Evolutionary conservation across 2,329 filamentous ascomycete species (phyloP), one percentile per base, ranked within the genome.

Genomic region (Stylonectria norvegica): DNA sequence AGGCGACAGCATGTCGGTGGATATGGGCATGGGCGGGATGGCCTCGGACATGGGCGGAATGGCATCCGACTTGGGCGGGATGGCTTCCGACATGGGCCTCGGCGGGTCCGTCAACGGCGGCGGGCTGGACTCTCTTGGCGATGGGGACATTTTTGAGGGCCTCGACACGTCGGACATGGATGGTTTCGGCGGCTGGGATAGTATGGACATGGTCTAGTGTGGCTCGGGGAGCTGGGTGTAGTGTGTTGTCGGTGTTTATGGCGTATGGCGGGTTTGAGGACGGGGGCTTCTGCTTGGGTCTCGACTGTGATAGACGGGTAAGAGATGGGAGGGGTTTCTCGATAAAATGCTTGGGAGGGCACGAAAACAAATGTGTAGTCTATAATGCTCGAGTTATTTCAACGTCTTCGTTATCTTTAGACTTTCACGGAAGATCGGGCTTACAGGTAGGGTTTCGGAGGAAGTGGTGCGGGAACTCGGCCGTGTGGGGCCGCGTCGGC

Each of bases 171-270:
- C 48, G 16, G 55, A 59, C 9, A 65, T 75, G 47, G 73, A 75
- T 34, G 66, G 71, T 41, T 75, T 75, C 53, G 59, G 62, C 20
- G 62, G 57, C 36, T 63, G 63, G 58, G 63, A 66, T 30, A 53
- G 49, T 14, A 68, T 68, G 64, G 62, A 66, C 14, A 37, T 63
- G 41, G 41, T 38, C 20, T 49, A 33, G 35, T 7, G 7, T 7
- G 15, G 4, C 4, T 17, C 14, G 4, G 5, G 12, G 31, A 18
- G 20, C 18, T 14, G 6, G 35, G 36, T 31, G 40, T 38, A 23
- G 22, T 12, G 22, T 25, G 38, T 39, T 34, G 40, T 27, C 12
- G 31, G 36, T 23, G 17, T 34, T 22, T 15, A 30, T 14, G 40
- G 36, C 36, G 40, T 27, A 43, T 25, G 28, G 29, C 14, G 27